Base-by-base conservation (phyloP, 2,329 filamentous ascomycete species). In the Penicillium expansum region DNA sequence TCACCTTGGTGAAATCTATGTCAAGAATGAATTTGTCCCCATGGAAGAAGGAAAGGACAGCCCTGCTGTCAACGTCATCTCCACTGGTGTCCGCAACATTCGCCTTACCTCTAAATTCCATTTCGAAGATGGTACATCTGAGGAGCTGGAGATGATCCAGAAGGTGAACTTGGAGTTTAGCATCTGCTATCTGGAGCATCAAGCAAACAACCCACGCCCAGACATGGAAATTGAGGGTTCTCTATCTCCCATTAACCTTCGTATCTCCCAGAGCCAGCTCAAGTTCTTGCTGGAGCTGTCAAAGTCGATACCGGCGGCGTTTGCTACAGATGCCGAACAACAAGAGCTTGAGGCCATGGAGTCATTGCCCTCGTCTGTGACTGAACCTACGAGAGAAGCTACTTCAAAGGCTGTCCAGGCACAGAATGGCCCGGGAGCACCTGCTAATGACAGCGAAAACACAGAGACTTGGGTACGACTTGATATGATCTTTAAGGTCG, bases 1-100 rank as follows among this genome's bases (percentile, higher is more conserved):
- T 0, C 95, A 97, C 67, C 79, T 99, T 3, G 94, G 94, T 76
- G 95, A 99, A 71, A 97, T 99, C 24, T 99, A 97, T 70, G 92
- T 91, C 0, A 92, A 92, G 74, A 99, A 99, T 73, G 90, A 88
- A 62, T 99, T 99, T 69, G 85, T 88, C 0, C 89, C 90, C 0
- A 77, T 97, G 4, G 89, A 95, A 61, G 91, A 96, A 57, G 86
- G 86, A 0, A 80, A 89, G 65, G 77, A 86, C 30, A 83, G 89
- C 0, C 84, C 88, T 4, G 86, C 90, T 57, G 91, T 91, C 32
- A 99, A 96, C 81, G 92, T 95, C 71, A 83, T 99, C 16, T 89
- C 90, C 2, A 88, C 92, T 18, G 94, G 94, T 22, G 93, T 99
- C 63, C 86, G 93, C 52, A 96, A 99, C 59, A 91, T 97, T 59